A percentile compares a stretch with the other conserved stretches of the same genome.
Conservation (phyloP, 192 early-diverging fungal genomes). For the Spinellus fusiger region DNA sequence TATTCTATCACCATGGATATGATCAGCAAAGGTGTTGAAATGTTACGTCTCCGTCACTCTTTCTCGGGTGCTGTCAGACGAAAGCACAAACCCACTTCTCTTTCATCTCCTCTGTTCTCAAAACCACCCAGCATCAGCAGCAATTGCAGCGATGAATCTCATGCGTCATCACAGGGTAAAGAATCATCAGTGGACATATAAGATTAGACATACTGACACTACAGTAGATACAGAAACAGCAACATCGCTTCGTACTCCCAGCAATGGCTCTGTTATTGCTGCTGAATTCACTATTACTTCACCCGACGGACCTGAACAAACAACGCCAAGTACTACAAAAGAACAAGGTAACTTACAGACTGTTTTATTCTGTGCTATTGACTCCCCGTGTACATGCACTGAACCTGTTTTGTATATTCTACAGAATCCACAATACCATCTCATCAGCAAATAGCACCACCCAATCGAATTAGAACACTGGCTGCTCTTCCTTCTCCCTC, state of each 20-base stretch:
- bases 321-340: no score
- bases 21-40: constrained; percentile 15
- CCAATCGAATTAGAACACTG: background rate
- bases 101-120: background rate
- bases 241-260: background rate
- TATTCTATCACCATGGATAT: constrained; percentile 16
- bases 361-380: no score
- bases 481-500: background rate
- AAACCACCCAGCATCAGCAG: constrained; percentile 20
- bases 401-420: no score
- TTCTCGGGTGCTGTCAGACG: background rate
- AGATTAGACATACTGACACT: background rate
- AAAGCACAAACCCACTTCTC: background rate
- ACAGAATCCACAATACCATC: no score
- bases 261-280: background rate
- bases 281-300: background rate
- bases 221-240: background rate
- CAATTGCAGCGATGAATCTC: constrained; percentile 2
- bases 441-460: no score
- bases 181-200: background rate
- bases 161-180: constrained; percentile 1
- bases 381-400: no score
- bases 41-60: background rate
- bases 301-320: background rate
- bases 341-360: no score